phyloP scores from a whole-genome alignment of 805 yeast genomes.

The Saccharomycopsis sp. region DNA sequence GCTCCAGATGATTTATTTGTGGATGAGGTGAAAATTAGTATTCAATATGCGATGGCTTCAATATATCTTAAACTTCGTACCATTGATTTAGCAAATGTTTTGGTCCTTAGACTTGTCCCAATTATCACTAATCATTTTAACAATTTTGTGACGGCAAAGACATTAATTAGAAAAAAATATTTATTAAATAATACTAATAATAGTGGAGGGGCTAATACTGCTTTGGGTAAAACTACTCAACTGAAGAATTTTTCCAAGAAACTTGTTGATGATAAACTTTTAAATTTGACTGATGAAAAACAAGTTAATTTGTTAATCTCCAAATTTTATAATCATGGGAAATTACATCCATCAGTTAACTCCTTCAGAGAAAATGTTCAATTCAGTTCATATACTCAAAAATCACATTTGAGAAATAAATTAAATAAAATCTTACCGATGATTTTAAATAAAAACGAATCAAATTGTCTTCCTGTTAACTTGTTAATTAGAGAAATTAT shows the following conservation, averaged over 20 bases:
- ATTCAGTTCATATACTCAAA: conserved; percentile 28
- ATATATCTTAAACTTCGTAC: conserved; percentile 33
- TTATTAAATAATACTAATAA: not conserved
- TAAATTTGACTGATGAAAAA: conserved; percentile 15
- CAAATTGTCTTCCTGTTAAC: conserved; percentile 35
- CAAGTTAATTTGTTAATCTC: conserved; percentile 31
- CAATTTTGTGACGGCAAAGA: conserved; percentile 35
- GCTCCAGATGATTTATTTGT: conserved; percentile 29
- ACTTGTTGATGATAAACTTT: not conserved
- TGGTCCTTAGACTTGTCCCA: conserved; percentile 54
- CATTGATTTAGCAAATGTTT: conserved; percentile 44
- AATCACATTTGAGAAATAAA: conserved; percentile 36
- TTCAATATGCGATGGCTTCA: conserved; percentile 31
- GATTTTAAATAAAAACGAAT: conserved; percentile 36
- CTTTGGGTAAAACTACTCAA: not conserved
- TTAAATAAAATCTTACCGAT: conserved; percentile 36
- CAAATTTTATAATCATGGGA: conserved; percentile 36
- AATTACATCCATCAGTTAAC: conserved; percentile 42
- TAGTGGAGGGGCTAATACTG: not conserved
- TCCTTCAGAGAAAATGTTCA: conserved; percentile 16
- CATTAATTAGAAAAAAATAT: conserved; percentile 17
- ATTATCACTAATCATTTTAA: conserved; percentile 53
- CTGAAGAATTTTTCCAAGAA: not conserved
- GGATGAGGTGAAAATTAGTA: conserved; percentile 33
- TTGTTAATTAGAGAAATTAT: conserved; percentile 54